Evolutionary conservation across 306 rosid genomes (phyloP), one percentile per base, ranked within the genome.

Genomic region (Vigna angularis): DNA sequence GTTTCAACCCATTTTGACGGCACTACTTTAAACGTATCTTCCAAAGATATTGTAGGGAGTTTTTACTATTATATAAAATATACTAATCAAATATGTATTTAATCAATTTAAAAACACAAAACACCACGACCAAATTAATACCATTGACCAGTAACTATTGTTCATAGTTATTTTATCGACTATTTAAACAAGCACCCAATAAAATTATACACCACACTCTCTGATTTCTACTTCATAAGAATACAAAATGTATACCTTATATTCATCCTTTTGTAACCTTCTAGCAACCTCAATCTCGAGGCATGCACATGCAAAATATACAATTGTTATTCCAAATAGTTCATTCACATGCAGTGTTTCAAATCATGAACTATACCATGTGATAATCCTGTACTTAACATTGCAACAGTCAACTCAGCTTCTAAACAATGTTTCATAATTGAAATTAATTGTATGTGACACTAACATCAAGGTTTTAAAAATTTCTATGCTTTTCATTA

Each of bases 291-390:
- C 15, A 14, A 64, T 64, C 49, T 36, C 70, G 70, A 64, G 28
- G 26, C 49, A 36, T 63, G 45, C 68, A 62, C 45, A 34, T 36
- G 36, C 15, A 8, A 8, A 36, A 3, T 30, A 56, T 32, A 30
- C 15, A 44, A 44, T 32, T 36, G 32, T 0, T 40, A 16, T 9
- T 4, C 10, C 51, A 62, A 62, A 30, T 36, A 16, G 16, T 63
- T 63, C 68, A 2, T 7, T 64, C 70, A 64, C 28, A 9, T 64
- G 70, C 10, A 38, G 24, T 65, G 51, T 65, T 65, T 65, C 70
- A 65, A 3, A 65, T 40, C n/a, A 16, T 65, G 26, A 1, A 64
- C 49, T 40, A 12, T 18, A 17, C 0, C 51, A 66, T 66, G 49
- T 66, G 52, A 66, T 66, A 42, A 44, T 44, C 7, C 7, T 44